These are phyloP conservation scores for Leptographium wingfieldii DNA, from an alignment of 2,329 filamentous ascomycete species.

Conservation along the genomic window DNA sequence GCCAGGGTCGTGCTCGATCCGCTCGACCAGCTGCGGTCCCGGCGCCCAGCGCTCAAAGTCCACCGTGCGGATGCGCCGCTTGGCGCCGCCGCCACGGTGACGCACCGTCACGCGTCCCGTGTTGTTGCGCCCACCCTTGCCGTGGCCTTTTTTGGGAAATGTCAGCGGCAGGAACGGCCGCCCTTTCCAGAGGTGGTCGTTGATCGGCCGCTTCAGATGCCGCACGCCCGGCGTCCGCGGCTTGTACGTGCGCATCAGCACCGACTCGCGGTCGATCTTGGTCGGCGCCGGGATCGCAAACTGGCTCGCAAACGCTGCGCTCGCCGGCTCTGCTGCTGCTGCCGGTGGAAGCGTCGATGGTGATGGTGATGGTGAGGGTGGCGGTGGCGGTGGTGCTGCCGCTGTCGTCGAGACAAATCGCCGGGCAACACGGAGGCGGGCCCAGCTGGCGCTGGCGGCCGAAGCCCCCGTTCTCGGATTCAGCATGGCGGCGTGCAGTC, in stretches of 20 bases:
- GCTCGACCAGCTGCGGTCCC: conserved; percentile 77
- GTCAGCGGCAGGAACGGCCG: conserved; percentile 73
- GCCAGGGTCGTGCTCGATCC: conserved; percentile 92
- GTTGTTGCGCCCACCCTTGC: conserved; percentile 85
- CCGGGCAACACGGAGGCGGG: conserved; percentile 12
- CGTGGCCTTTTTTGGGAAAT: conserved; percentile 82
- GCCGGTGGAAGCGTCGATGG: background rate
- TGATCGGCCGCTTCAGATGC: conserved; percentile 83
- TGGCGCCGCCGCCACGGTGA: conserved; percentile 84
- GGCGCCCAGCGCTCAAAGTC: conserved; percentile 73
- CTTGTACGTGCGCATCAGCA: conserved; percentile 70
- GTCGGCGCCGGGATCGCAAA: background rate
- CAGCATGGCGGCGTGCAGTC: conserved; percentile 36
- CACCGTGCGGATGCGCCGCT: conserved; percentile 80
- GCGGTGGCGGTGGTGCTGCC: background rate
- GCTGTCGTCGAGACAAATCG: conserved; percentile 11
- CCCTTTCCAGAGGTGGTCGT: conserved; percentile 95
- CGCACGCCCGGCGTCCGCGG: conserved; percentile 85
- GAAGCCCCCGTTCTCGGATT: conserved; percentile 50
- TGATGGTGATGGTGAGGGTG: background rate
- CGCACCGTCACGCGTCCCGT: conserved; percentile 76
- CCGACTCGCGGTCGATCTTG: conserved; percentile 21
- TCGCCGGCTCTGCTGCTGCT: background rate
- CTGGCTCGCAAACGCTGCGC: background rate
- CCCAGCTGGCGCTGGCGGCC: conserved; percentile 12